phyloP scores from a whole-genome alignment of 2,329 filamentous ascomycete species.

The Trichoderma sp. region DNA sequence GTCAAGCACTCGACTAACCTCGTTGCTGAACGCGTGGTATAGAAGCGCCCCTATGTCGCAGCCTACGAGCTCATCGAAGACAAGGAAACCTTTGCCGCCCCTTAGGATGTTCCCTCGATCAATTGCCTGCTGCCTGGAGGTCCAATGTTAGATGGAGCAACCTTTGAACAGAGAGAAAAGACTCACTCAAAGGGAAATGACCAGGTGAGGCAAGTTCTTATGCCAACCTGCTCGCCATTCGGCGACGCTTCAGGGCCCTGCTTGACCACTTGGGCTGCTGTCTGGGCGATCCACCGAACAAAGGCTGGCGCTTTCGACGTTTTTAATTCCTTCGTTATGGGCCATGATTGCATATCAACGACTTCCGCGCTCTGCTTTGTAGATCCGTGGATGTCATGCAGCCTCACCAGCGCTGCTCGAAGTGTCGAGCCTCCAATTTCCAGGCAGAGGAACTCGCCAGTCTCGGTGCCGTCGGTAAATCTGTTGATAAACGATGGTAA shows the following conservation, averaged over 20 bases:
- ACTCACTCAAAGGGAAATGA: not conserved
- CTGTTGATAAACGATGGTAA: not conserved
- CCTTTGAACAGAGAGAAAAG: not conserved
- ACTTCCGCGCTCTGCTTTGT: not conserved
- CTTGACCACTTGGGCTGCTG: not conserved
- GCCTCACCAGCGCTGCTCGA: not conserved
- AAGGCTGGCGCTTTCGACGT: not conserved
- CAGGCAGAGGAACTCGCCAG: not conserved
- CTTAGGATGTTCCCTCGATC: not conserved
- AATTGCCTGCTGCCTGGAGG: not conserved
- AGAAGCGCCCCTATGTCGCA: not conserved
- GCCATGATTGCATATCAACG: not conserved
- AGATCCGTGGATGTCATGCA: not conserved
- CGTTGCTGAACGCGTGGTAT: not conserved
- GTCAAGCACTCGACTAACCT: not conserved
- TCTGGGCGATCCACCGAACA: not conserved
- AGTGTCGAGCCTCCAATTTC: conserved; percentile 2
- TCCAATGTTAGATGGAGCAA: not conserved
- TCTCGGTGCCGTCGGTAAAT: not conserved
- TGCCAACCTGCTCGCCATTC: not conserved
- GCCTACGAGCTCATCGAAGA: not conserved
- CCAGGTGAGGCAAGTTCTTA: not conserved
- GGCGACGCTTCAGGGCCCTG: not conserved
- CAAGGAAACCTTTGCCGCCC: not conserved
- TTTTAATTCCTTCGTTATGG: not conserved